These are phyloP conservation scores for Fusarium subtropicale DNA, from an alignment of 2,329 filamentous ascomycete species.

Conservation along the genomic window DNA sequence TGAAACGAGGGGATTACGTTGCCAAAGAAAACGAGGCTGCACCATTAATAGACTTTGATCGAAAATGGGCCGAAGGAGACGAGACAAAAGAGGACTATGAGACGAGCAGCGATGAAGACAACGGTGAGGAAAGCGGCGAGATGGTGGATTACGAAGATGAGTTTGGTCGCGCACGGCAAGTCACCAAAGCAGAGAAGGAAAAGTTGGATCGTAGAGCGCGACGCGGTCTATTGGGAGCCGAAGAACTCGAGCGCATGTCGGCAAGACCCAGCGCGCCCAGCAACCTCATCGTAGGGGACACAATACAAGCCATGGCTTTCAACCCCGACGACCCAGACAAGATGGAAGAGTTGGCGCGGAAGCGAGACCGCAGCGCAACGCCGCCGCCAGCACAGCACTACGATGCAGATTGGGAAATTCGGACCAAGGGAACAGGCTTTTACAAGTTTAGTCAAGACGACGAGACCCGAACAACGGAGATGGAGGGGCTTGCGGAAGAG, in stretches of 20 bases:
- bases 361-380: conserved; percentile 82
- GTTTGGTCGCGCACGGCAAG: conserved; percentile 83
- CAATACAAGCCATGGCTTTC: conserved; percentile 86
- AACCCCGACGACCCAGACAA: conserved; percentile 75
- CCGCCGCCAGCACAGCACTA: conserved; percentile 87
- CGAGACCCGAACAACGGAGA: conserved; percentile 73
- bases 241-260: conserved; percentile 75
- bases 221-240: conserved; percentile 64
- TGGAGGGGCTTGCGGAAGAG: conserved; percentile 77
- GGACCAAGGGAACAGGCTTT: conserved; percentile 90
- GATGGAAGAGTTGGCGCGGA: conserved; percentile 83
- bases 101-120: conserved; percentile 52
- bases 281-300: conserved; percentile 84
- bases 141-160: conserved; percentile 92
- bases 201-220: conserved; percentile 67
- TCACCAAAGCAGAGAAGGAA: conserved; percentile 76
- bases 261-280: conserved; percentile 74
- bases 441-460: conserved; percentile 88
- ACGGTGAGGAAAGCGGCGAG: conserved; percentile 64
- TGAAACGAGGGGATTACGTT: conserved; percentile 91
- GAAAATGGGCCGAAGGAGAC: conserved; percentile 86
- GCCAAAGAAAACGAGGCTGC: conserved; percentile 72
- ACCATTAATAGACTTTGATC: conserved; percentile 90
- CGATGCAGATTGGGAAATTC: conserved; percentile 83
- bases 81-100: conserved; percentile 70